These are phyloP conservation scores for Moringa oleifera DNA, from an alignment of 345 rosid species.

Conservation along the genomic window DNA sequence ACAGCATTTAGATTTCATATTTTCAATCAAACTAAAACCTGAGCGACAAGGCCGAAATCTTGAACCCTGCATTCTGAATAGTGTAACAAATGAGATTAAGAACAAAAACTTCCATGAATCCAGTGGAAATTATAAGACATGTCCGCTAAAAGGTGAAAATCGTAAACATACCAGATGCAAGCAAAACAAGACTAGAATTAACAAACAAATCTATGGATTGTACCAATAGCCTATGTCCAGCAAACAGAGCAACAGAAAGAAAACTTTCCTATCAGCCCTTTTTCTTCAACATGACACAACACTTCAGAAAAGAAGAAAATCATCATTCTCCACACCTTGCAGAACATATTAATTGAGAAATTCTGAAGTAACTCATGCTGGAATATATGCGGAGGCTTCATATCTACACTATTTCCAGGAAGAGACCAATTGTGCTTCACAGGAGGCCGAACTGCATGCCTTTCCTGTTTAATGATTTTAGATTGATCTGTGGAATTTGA, in stretches of 20 bases:
- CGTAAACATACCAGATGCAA: neutral
- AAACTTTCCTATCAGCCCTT: neutral
- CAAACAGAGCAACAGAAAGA: neutral
- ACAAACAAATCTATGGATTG: neutral
- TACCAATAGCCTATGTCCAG: neutral
- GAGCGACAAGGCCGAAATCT: neutral
- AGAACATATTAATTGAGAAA: conserved; percentile 92
- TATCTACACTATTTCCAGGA: conserved; percentile 50
- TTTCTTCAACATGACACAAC: neutral
- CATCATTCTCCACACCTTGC: conserved; percentile 61
- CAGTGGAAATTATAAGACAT: neutral
- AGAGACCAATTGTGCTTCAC: conserved; percentile 97
- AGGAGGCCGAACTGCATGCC: conserved; percentile 87
- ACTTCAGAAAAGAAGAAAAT: neutral
- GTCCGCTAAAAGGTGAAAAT: too few relatives aligned
- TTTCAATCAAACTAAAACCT: neutral
- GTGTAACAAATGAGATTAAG: neutral
- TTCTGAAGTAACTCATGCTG: conserved; percentile 98
- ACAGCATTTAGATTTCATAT: neutral
- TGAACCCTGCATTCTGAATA: neutral
- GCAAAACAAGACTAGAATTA: neutral
- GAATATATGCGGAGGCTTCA: conserved; percentile 88
- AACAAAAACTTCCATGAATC: neutral
- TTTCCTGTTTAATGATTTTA: conserved; percentile 66
- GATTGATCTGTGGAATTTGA: conserved; percentile 54